A percentile compares a stretch with the other conserved stretches of the same genome.
These are phyloP conservation scores for Monosporascus sp. DNA, from an alignment of 2,329 filamentous ascomycete species.

Conservation along the genomic window DNA sequence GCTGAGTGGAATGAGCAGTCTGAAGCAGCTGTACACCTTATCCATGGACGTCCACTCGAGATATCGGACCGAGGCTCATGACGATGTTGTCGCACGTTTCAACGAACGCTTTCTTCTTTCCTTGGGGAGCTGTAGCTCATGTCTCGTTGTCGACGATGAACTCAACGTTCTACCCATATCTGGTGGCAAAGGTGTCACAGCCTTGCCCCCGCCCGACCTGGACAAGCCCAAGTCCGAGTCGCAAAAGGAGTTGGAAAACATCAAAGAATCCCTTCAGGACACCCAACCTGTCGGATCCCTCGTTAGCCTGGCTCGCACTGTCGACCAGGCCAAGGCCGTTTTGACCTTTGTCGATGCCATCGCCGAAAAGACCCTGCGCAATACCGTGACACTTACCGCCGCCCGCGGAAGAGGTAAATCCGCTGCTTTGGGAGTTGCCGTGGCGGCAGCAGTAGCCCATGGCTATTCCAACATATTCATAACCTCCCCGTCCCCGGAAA, in stretches of 20 bases:
- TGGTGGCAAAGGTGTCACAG: conserved; percentile 83
- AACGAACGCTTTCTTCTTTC: conserved; percentile 97
- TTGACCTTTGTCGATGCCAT: conserved; percentile 95
- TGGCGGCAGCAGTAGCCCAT: conserved; percentile 89
- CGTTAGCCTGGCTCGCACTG: conserved; percentile 78
- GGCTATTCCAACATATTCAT: conserved; percentile 99
- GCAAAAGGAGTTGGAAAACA: conserved; percentile 71
- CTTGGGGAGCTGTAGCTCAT: conserved; percentile 89
- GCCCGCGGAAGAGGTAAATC: conserved; percentile 95
- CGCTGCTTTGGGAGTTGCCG: conserved; percentile 87
- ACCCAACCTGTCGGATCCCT: conserved; percentile 81
- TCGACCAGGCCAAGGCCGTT: conserved; percentile 95
- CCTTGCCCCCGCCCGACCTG: conserved; percentile 69
- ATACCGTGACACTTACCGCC: conserved; percentile 89
- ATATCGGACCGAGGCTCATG: conserved; percentile 93
- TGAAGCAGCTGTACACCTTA: conserved; percentile 94
- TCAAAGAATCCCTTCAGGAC: conserved; percentile 84
- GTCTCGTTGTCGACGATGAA: conserved; percentile 95
- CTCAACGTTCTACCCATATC: conserved; percentile 96
- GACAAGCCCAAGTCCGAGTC: conserved; percentile 68
- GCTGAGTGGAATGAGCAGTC: conserved; percentile 91
- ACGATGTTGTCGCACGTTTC: conserved; percentile 91
- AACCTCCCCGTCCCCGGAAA: conserved; percentile 94
- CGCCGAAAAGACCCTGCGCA: conserved; percentile 88
- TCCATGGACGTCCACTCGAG: conserved; percentile 97